A percentile compares a stretch with the other conserved stretches of the same genome.
Evolutionary conservation across 148 eudicot genomes (phyloP).

Genomic region (Euryodendron excelsum): DNA sequence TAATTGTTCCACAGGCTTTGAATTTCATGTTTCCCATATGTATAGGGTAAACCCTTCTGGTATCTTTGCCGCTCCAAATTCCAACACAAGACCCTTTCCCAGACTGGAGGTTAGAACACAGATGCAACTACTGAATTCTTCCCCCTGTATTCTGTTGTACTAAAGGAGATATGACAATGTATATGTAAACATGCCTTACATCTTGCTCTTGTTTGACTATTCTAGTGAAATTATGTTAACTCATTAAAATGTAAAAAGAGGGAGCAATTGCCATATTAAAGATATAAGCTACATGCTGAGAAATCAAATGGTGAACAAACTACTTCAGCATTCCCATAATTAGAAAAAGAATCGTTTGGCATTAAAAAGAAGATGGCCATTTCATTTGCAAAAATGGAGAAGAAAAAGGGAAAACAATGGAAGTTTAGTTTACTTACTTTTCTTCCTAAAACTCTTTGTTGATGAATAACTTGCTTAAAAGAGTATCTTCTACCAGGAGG

Average conservation of each 20-base stretch:
- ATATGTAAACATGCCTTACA: background rate
- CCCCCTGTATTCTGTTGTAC: background rate
- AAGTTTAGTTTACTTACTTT: slow-evolving; percentile 41
- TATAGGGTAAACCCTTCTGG: background rate
- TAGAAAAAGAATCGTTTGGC: too few relatives aligned
- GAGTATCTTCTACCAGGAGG: slow-evolving; percentile 91
- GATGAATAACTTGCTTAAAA: slow-evolving; percentile 71
- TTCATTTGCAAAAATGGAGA: background rate
- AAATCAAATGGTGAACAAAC: background rate
- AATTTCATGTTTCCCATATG: background rate
- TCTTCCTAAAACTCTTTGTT: slow-evolving; percentile 61
- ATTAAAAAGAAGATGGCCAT: background rate
- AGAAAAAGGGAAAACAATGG: slow-evolving; percentile 4
- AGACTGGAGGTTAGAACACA: background rate
- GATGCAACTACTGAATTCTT: background rate
- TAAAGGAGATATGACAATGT: background rate
- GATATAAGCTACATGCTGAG: background rate
- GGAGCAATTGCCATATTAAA: background rate
- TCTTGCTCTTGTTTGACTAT: background rate
- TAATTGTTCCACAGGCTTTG: background rate
- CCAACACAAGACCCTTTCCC: background rate
- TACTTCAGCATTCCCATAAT: background rate
- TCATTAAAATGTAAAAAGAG: background rate
- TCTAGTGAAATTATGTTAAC: background rate
- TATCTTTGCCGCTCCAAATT: background rate